Evolutionary conservation across 768 basidiomycete genomes (phyloP).

Genomic region (Rhodotorula babjevae): DNA sequence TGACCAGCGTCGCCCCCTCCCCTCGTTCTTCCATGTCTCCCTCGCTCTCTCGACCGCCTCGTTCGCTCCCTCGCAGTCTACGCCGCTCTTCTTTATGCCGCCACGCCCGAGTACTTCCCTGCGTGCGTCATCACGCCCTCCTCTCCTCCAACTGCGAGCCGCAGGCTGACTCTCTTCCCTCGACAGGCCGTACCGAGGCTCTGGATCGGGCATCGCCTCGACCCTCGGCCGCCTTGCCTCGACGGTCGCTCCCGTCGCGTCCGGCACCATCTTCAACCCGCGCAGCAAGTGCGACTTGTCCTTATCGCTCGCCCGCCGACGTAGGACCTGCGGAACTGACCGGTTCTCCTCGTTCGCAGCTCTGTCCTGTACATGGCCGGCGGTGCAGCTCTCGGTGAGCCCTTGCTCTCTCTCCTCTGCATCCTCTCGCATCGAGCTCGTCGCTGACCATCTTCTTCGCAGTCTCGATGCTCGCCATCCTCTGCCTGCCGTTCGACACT

Average conservation of each 20-base stretch:
- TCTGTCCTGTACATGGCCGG: neutral
- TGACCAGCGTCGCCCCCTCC: too few relatives aligned
- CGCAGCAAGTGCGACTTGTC: neutral
- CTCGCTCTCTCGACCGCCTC: neutral
- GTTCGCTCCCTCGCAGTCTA: conserved; percentile 1
- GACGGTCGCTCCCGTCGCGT: conserved; percentile 26
- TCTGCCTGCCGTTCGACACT: conserved; percentile 24
- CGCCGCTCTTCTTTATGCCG: conserved; percentile 23
- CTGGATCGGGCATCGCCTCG: conserved; percentile 20
- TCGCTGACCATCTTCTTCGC: neutral
- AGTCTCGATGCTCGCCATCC: conserved; percentile 14
- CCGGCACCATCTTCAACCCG: conserved; percentile 26
- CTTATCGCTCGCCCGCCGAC: too few relatives aligned
- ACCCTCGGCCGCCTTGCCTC: conserved; percentile 16
- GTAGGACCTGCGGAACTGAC: neutral
- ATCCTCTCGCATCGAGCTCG: neutral
- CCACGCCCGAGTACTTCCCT: conserved; percentile 16
- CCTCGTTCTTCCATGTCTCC: too few relatives aligned
- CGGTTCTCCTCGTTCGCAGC: neutral
- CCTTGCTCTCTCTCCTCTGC: too few relatives aligned
- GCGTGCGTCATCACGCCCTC: neutral
- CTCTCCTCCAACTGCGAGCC: too few relatives aligned
- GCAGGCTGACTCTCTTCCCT: neutral
- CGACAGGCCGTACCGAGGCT: conserved; percentile 8
- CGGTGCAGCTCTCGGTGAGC: neutral